Conservation (phyloP, 2,329 filamentous ascomycete genomes). For the Amauroascus niger region DNA sequence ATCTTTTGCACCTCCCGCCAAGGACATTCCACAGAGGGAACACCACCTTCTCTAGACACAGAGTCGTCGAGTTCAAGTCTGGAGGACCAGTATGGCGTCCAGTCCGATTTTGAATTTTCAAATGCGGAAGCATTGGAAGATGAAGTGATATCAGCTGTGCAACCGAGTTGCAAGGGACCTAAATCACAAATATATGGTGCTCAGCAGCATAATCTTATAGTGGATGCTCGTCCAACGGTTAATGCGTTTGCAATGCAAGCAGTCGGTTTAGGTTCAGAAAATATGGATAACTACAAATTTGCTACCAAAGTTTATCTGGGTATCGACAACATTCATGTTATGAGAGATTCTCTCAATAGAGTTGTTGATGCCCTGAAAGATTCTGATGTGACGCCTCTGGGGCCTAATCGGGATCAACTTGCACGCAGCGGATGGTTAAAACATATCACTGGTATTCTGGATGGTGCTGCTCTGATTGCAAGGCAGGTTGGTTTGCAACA, state of each 20-base stretch:
- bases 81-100: conserved; percentile 37
- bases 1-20: conserved; percentile 71
- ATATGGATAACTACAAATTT: conserved; percentile 94
- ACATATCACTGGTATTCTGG: conserved; percentile 74
- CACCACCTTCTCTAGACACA: conserved; percentile 32
- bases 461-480: conserved; percentile 75
- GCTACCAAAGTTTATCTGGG: conserved; percentile 85
- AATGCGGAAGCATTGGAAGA: conserved; percentile 61
- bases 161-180: conserved; percentile 50
- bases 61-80: conserved; percentile 43
- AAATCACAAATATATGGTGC: conserved; percentile 72
- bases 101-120: conserved; percentile 44
- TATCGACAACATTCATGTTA: conserved; percentile 97
- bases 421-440: conserved; percentile 82
- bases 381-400: conserved; percentile 72
- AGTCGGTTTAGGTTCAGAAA: conserved; percentile 85
- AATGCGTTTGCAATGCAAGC: conserved; percentile 94
- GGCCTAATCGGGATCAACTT: conserved; percentile 71
- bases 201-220: conserved; percentile 86
- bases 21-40: conserved; percentile 34
- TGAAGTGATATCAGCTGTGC: conserved; percentile 50
- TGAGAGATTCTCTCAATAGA: conserved; percentile 81
- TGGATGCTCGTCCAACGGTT: conserved; percentile 86
- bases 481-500: conserved; percentile 83
- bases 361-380: conserved; percentile 88